phyloP scores from a whole-genome alignment of 208 protist species.

The Perkinsela sp. region DNA sequence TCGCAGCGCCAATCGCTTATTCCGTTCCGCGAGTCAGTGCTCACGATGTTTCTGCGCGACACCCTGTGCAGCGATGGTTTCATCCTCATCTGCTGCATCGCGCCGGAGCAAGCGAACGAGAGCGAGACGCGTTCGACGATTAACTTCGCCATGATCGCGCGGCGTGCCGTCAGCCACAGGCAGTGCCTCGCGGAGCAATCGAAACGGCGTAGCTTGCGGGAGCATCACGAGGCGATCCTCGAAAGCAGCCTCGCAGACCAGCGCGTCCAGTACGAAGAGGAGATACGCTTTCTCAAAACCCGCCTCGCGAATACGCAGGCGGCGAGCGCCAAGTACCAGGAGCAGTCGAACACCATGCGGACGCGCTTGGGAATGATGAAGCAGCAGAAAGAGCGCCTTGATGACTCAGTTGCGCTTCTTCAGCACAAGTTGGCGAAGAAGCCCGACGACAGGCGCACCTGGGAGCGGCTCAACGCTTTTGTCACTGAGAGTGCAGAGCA shows the following conservation, averaged over 20 bases:
- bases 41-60: slow-evolving; percentile 74
- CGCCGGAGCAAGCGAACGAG: slow-evolving; percentile 42
- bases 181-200: not conserved
- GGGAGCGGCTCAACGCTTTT: no score
- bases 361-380: not conserved
- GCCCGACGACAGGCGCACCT: no score
- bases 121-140: slow-evolving; percentile 62
- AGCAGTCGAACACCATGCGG: not conserved
- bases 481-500: no score
- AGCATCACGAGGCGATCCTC: not conserved
- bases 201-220: not conserved
- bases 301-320: not conserved
- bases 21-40: slow-evolving; percentile 51
- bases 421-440: no score
- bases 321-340: not conserved
- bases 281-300: not conserved
- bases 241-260: not conserved
- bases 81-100: slow-evolving; percentile 71
- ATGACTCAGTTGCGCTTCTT: no score
- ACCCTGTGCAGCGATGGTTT: slow-evolving; percentile 56
- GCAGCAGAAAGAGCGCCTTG: no score
- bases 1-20: slow-evolving; percentile 60
- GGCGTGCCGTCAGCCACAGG: not conserved
- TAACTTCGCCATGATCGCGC: slow-evolving; percentile 39
- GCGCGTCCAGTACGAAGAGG: not conserved